phyloP scores from a whole-genome alignment of 768 basidiomycete species.

The Hypsizygus marmoreus region DNA sequence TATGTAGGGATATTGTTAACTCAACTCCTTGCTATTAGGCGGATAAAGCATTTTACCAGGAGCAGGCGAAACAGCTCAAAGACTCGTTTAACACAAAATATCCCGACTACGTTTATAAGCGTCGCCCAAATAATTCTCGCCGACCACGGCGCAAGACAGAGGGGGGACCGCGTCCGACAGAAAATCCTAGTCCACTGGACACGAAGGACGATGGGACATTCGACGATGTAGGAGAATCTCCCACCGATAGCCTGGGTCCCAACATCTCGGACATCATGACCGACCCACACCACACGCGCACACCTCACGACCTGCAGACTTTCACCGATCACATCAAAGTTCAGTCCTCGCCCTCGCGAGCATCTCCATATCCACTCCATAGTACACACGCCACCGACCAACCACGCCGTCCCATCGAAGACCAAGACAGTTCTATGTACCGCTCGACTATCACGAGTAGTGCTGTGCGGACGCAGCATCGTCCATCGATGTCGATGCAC shows the following conservation, averaged over 20 bases:
- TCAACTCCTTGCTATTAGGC: slow-evolving; percentile 38
- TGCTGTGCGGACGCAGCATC: no score
- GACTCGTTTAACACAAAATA: slow-evolving; percentile 85
- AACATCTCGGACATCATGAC: slow-evolving; percentile 21
- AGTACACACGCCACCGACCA: slow-evolving; percentile 9
- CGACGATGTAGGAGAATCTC: slow-evolving; percentile 38
- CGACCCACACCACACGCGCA: slow-evolving; percentile 26
- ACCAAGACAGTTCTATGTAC: slow-evolving; percentile 7
- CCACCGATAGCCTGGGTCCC: slow-evolving; percentile 36
- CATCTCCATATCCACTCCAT: slow-evolving; percentile 19
- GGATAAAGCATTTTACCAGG: slow-evolving; percentile 86
- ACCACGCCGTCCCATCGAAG: neutral
- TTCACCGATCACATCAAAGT: slow-evolving; percentile 28
- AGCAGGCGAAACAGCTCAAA: slow-evolving; percentile 84
- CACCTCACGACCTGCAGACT: slow-evolving; percentile 27
- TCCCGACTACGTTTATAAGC: slow-evolving; percentile 88
- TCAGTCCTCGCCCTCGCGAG: slow-evolving; percentile 24
- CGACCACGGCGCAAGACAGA: slow-evolving; percentile 52
- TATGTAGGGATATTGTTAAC: slow-evolving; percentile 6
- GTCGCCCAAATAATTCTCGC: slow-evolving; percentile 85
- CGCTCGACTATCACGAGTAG: no score
- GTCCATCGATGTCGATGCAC: no score
- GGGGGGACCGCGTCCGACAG: slow-evolving; percentile 25
- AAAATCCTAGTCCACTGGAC: slow-evolving; percentile 30
- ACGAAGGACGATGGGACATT: slow-evolving; percentile 31